These are phyloP conservation scores for Scheffersomyces stipitis DNA, from an alignment of 805 yeast species.

Conservation along the genomic window DNA sequence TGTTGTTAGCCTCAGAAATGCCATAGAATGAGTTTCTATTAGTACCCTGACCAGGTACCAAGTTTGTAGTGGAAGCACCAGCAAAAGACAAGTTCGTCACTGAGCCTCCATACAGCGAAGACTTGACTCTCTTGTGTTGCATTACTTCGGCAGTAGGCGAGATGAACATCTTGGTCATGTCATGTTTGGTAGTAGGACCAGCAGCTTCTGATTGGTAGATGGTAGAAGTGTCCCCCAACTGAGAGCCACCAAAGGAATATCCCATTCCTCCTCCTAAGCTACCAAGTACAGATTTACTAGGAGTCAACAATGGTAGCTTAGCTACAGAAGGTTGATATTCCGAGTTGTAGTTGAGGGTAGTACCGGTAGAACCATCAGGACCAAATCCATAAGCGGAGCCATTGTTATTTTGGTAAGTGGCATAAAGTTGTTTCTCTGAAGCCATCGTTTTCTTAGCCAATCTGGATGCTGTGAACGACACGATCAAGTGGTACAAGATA, in stretches of 20 bases:
- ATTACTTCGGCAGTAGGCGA: slow-evolving; percentile 81
- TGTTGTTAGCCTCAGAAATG: slow-evolving; percentile 34
- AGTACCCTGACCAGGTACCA: slow-evolving; percentile 22
- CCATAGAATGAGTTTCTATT: slow-evolving; percentile 27
- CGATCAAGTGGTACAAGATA: slow-evolving; percentile 50
- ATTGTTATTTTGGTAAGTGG: slow-evolving; percentile 30
- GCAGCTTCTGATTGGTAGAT: slow-evolving; percentile 31
- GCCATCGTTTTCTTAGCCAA: slow-evolving; percentile 48
- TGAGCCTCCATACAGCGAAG: slow-evolving; percentile 19
- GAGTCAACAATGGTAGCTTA: slow-evolving; percentile 34
- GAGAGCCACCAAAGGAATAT: slow-evolving; percentile 16
- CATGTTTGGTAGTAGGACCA: slow-evolving; percentile 35
- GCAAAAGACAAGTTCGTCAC: slow-evolving; percentile 9
- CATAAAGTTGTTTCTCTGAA: slow-evolving; percentile 31
- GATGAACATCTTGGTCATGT: slow-evolving; percentile 56
- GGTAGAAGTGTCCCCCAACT: slow-evolving; percentile 33
- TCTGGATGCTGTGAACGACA: slow-evolving; percentile 49
- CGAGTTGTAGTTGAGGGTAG: slow-evolving; percentile 1
- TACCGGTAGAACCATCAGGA: slow-evolving; percentile 17
- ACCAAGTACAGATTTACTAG: slow-evolving; percentile 18
- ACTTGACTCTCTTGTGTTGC: slow-evolving; percentile 41
- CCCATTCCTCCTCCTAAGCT: slow-evolving; percentile 12
- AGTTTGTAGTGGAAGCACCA: slow-evolving; percentile 16
- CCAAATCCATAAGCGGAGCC: slow-evolving; percentile 27
- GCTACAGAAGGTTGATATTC: slow-evolving; percentile 24